Base-by-base conservation (phyloP, 441 rosid genomes). In the Dalechampia spathulata region DNA sequence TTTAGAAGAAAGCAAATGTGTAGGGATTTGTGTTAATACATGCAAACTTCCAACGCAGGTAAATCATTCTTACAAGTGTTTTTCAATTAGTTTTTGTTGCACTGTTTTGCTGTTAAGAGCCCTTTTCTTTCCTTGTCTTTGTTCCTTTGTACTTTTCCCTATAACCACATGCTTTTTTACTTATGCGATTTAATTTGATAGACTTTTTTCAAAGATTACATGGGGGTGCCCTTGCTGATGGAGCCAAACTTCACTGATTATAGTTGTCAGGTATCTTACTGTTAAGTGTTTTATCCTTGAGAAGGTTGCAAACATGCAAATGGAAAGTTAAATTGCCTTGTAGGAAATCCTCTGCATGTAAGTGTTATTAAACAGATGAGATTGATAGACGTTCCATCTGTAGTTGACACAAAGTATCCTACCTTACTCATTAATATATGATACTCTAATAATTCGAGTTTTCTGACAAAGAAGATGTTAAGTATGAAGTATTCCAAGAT, bases 1-100 rank as follows among this genome's bases (percentile, higher is more conserved):
- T 67, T 65, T 87, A 15, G 98, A 91, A 70, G 95, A 91, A 74
- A 90, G 98, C 76, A 91, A 83, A 63, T 91, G 98, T 20, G 77
- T 85, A 1, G 95, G 96, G 5, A 69, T 91, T 41, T 87, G 95
- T 57, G 64, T 81, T 64, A 83, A 87, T 66, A 91, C 98, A 9
- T 91, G 98, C 61, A 87, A 87, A 68, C 72, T 83, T 70, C 96
- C 98, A 8, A 85, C 96, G 11, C 96, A 85, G 93, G 98, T 91
- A 12, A 23, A 58, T 49, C 42, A 12, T 9, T 32, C 21, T 7
- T 32, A 28, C 7, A 14, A 4, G 27, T 14, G 6, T 19, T 30
- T 44, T 19, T 20, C 0, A 30, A 23, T 25, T 15, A 48, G 34
- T 43, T n/a, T n/a, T 22, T 44, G 26, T 21, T 20, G 15, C n/a